A percentile compares a stretch with the other conserved stretches of the same genome.
Evolutionary conservation across 176 grass and related monocot genomes (phyloP).

Genomic region (Avena sativa): DNA sequence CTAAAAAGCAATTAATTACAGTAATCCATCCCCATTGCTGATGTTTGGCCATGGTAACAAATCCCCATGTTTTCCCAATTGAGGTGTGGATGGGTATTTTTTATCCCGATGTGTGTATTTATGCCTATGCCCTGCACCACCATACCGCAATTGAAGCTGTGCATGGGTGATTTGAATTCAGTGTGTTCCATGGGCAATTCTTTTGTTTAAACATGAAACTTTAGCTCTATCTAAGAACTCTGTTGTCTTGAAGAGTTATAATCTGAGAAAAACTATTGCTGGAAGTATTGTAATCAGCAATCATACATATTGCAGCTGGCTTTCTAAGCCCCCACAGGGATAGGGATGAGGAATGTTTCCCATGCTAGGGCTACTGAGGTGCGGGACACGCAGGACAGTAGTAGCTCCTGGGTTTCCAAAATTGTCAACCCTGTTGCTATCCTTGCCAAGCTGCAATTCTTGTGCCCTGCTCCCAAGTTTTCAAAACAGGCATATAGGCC

Average conservation of each 20-base stretch:
- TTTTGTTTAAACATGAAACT: neutral
- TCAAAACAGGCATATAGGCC: neutral
- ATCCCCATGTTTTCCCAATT: neutral
- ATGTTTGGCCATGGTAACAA: neutral
- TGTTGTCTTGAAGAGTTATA: neutral
- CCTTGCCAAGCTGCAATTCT: neutral
- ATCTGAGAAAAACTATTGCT: neutral
- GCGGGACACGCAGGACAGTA: neutral
- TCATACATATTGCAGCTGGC: neutral
- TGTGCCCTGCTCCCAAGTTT: neutral
- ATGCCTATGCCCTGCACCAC: neutral
- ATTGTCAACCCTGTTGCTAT: neutral
- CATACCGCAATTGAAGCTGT: neutral
- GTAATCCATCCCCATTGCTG: neutral
- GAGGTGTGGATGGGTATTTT: neutral
- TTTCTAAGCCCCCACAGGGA: neutral
- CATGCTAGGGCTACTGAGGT: neutral
- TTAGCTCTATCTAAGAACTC: neutral
- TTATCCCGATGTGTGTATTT: neutral
- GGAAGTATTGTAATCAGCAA: neutral
- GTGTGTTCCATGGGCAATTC: neutral
- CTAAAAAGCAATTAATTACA: slow-evolving; percentile 14
- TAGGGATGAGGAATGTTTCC: neutral
- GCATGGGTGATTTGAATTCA: neutral
- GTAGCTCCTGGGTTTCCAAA: slow-evolving; percentile 14